phyloP scores from a whole-genome alignment of 768 basidiomycete genomes.

The Botryobasidium botryosum region DNA sequence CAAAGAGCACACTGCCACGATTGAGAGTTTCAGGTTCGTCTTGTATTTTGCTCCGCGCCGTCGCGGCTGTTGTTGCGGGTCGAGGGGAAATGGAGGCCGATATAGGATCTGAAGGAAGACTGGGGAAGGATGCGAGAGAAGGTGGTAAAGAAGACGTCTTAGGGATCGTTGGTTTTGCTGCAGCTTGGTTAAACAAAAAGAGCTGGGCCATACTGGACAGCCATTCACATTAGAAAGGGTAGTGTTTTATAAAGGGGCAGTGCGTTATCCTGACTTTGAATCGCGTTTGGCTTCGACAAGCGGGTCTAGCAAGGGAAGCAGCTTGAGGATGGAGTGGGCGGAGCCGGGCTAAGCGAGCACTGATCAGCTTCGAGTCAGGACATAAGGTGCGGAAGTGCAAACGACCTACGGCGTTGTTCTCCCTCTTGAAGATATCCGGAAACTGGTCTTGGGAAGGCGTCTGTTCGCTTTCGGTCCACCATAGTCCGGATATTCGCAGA shows the following conservation, averaged over 20 bases:
- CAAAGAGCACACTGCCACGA: constrained; percentile 38
- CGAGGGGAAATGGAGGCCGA: constrained; percentile 38
- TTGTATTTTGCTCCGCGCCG: constrained; percentile 20
- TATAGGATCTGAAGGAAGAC: constrained; percentile 35
- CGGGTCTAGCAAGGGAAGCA: constrained; percentile 53
- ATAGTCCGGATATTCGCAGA: constrained; percentile 31
- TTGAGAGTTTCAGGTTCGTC: constrained; percentile 39
- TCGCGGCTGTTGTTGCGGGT: constrained; percentile 19
- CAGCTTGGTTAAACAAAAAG: constrained; percentile 63
- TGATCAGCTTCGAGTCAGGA: constrained; percentile 12
- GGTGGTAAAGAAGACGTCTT: constrained; percentile 34
- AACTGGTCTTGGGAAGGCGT: constrained; percentile 44
- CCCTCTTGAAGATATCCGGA: constrained; percentile 62
- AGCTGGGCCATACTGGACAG: constrained; percentile 49
- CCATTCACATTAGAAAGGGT: constrained; percentile 12
- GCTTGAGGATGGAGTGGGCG: constrained; percentile 49
- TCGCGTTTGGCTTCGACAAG: constrained; percentile 50
- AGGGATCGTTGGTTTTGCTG: constrained; percentile 27
- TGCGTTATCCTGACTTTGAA: constrained; percentile 34
- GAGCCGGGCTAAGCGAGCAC: constrained; percentile 47
- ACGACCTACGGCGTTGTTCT: constrained; percentile 39
- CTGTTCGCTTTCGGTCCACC: constrained; percentile 51
- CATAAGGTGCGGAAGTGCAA: constrained; percentile 1
- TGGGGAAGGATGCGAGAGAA: constrained; percentile 52
- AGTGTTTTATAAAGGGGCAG: background rate